A percentile compares a stretch with the other conserved stretches of the same genome.
These are phyloP conservation scores for Sugiyamaella americana DNA, from an alignment of 805 yeast species.

Conservation along the genomic window DNA sequence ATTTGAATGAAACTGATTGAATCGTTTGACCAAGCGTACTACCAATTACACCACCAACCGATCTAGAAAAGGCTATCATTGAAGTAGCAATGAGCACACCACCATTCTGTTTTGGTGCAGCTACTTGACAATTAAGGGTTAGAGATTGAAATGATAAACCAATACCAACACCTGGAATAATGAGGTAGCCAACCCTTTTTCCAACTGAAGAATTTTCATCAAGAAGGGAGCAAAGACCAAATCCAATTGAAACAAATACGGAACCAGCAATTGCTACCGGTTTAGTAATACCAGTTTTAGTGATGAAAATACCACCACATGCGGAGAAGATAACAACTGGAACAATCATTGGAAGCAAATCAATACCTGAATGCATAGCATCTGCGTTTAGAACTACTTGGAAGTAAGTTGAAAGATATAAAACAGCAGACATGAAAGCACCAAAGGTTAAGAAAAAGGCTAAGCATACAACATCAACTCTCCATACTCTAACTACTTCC, in stretches of 20 bases:
- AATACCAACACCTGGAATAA: slow-evolving; percentile 37
- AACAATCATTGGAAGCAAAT: slow-evolving; percentile 40
- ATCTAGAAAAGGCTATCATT: slow-evolving; percentile 38
- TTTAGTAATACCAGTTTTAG: slow-evolving; percentile 39
- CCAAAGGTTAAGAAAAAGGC: slow-evolving; percentile 39
- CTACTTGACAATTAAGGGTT: slow-evolving; percentile 40
- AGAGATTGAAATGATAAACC: slow-evolving; percentile 40
- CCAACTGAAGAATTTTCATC: slow-evolving; percentile 33
- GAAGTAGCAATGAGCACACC: slow-evolving; percentile 43
- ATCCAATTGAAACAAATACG: slow-evolving; percentile 36
- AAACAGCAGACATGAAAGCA: slow-evolving; percentile 40
- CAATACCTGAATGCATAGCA: slow-evolving; percentile 36
- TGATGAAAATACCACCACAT: slow-evolving; percentile 41
- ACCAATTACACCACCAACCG: slow-evolving; percentile 41
- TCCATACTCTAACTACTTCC: slow-evolving; percentile 9
- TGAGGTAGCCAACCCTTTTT: slow-evolving; percentile 40
- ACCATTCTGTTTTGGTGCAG: slow-evolving; percentile 48
- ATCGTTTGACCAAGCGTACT: slow-evolving; percentile 38
- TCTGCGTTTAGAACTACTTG: slow-evolving; percentile 39
- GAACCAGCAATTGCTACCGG: slow-evolving; percentile 36
- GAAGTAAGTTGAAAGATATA: slow-evolving; percentile 44
- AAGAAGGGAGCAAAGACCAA: slow-evolving; percentile 39
- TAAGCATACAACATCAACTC: slow-evolving; percentile 26
- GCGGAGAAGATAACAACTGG: slow-evolving; percentile 39
- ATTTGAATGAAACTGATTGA: slow-evolving; percentile 11